These are phyloP conservation scores for Lenwebbia sp. DNA, from an alignment of 345 rosid species.

Conservation along the genomic window DNA sequence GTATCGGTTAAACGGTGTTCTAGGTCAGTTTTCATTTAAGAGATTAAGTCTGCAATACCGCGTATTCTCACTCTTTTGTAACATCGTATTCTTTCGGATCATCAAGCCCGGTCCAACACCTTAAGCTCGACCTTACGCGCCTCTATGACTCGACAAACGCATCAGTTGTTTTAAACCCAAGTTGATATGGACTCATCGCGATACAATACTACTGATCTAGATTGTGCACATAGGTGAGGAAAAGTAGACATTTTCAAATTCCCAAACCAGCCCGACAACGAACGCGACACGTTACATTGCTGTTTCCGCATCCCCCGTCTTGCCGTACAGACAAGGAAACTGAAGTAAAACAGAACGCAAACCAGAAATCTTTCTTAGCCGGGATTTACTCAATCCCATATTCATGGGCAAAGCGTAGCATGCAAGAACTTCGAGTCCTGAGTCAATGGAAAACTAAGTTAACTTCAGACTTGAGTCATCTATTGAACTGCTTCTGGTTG, in stretches of 20 bases:
- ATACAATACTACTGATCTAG: neutral
- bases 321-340: neutral
- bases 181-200: neutral
- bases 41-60: neutral
- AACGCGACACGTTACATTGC: neutral
- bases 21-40: neutral
- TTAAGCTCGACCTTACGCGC: neutral
- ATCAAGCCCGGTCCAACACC: neutral
- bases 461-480: neutral
- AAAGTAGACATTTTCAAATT: neutral
- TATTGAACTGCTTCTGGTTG: neutral
- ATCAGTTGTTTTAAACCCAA: neutral
- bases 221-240: neutral
- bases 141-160: neutral
- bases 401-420: neutral
- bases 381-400: neutral
- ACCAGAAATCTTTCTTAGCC: neutral
- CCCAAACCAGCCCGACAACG: neutral
- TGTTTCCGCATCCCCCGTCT: neutral
- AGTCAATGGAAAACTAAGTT: neutral
- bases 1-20: neutral
- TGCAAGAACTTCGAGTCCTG: neutral
- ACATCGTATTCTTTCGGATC: neutral
- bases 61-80: neutral
- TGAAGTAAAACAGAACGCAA: neutral